phyloP scores from a whole-genome alignment of 2,329 filamentous ascomycete species.

The Pseudocercospora vitis region DNA sequence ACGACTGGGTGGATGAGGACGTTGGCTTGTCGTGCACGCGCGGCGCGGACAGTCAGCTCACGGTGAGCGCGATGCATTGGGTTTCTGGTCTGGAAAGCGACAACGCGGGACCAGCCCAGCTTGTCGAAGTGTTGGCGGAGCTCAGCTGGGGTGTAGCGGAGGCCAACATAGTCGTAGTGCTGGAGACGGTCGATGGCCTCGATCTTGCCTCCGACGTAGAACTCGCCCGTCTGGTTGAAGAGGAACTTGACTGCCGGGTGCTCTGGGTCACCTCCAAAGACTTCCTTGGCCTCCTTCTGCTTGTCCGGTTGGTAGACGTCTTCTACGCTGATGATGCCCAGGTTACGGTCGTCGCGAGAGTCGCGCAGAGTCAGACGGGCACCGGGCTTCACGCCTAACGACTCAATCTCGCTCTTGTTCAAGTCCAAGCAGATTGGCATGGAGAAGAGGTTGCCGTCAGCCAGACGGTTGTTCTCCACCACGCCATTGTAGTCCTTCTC shows the following conservation, averaged over 20 bases:
- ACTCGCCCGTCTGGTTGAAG: constrained; percentile 75
- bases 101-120: constrained; percentile 95
- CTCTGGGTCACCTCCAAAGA: constrained; percentile 88
- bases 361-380: constrained; percentile 85
- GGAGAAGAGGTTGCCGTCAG: constrained; percentile 85
- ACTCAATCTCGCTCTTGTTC: constrained; percentile 70
- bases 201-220: constrained; percentile 93
- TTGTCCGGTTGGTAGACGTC: constrained; percentile 96
- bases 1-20: constrained; percentile 99
- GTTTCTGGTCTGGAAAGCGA: constrained; percentile 98
- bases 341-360: constrained; percentile 91
- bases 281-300: constrained; percentile 83
- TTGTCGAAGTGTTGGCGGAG: constrained; percentile 97
- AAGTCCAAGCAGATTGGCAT: constrained; percentile 97
- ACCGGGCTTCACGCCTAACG: constrained; percentile 73
- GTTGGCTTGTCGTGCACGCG: constrained; percentile 93
- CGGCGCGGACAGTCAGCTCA: constrained; percentile 95
- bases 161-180: constrained; percentile 98
- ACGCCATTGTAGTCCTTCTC: constrained; percentile 96
- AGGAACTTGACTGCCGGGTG: constrained; percentile 91
- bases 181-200: constrained; percentile 92
- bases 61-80: constrained; percentile 99
- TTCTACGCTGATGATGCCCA: constrained; percentile 92
- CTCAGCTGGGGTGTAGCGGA: constrained; percentile 93
- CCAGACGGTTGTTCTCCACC: constrained; percentile 81